Evolutionary conservation across 1,284 basidiomycete species (phyloP).

Genomic region (Neonothopanus nambi): DNA sequence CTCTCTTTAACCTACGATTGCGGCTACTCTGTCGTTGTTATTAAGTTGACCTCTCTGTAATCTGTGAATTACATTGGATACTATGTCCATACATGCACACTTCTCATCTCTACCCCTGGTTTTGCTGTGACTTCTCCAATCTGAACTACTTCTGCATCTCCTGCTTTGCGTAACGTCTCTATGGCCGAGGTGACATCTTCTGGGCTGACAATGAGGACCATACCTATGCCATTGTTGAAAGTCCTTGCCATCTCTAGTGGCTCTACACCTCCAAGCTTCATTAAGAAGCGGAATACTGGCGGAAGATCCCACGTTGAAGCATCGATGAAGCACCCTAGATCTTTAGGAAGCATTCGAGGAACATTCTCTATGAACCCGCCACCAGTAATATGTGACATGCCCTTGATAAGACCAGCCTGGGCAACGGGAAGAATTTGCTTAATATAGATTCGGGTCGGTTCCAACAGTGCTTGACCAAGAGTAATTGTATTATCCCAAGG

Average conservation of each 20-base stretch:
- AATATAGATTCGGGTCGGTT: constrained; percentile 91
- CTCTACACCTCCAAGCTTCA: constrained; percentile 76
- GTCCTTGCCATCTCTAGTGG: constrained; percentile 95
- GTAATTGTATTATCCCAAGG: constrained; percentile 75
- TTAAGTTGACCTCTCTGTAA: not conserved
- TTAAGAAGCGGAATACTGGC: constrained; percentile 87
- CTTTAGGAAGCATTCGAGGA: constrained; percentile 83
- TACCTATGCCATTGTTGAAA: constrained; percentile 97
- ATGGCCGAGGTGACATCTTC: constrained; percentile 59
- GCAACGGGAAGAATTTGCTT: constrained; percentile 82
- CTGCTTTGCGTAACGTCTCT: constrained; percentile 50
- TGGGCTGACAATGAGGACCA: constrained; percentile 83
- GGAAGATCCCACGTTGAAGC: constrained; percentile 79
- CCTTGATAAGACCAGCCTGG: constrained; percentile 78
- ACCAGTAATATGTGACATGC: constrained; percentile 97
- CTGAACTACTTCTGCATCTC: constrained; percentile 63
- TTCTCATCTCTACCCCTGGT: constrained; percentile 78
- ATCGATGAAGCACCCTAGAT: constrained; percentile 85
- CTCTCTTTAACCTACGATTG: constrained; percentile 1
- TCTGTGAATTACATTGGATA: constrained; percentile 7
- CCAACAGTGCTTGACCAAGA: constrained; percentile 81
- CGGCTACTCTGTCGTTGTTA: not conserved
- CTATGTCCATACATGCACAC: constrained; percentile 53
- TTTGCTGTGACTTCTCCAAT: constrained; percentile 72
- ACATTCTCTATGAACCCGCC: constrained; percentile 98